Evolutionary conservation across 345 rosid genomes (phyloP), one percentile per base, ranked within the genome.

Genomic region (Excoecaria agallocha): DNA sequence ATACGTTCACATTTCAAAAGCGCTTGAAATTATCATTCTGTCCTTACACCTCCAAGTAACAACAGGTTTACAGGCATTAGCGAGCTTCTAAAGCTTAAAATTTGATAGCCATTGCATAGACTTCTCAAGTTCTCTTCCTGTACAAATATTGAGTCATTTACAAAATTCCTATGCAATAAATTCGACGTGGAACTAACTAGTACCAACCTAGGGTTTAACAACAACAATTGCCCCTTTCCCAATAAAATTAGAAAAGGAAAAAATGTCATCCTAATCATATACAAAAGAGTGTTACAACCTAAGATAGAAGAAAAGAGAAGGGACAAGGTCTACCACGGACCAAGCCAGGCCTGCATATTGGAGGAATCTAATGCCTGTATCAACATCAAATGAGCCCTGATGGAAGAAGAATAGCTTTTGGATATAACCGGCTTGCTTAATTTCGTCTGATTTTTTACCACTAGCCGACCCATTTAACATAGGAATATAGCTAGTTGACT

Each of bases 311-410:
- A 89, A 91, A 12, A 95, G 54, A 1, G 97, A 82, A n/a, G 97
- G 97, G 61, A 89, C 97, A 35, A 92, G 89, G 72, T 94, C 97
- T 1, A 92, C 98, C 48, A 95, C 99, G 0, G 99, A 89, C 99
- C 98, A 95, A 20, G 99, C 98, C 54, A 95, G 98, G 38, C 99
- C 98, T 19, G 96, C 89, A 5, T 93, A 91, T 74, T 95, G 99
- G 56, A 95, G 72, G 83, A 91, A 95, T 75, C 94, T 84, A 45
- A 91, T 89, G 20, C 98, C 99, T 0, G 99, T 89, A 66, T 95
- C 98, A 6, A 93, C 91, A 63, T 93, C 92, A 22, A 91, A 94
- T 0, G 82, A 73, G 59, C 82, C 84, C 69, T 84, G 90, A 39
- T 68, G 45, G 25, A 87, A 78, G 38, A 81, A 83, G 48, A 84